Percentiles rank a stretch among this genome's conserved stretches.
These are phyloP conservation scores for Camelina hispida DNA, from an alignment of 345 rosid genomes.

Conservation along the genomic window DNA sequence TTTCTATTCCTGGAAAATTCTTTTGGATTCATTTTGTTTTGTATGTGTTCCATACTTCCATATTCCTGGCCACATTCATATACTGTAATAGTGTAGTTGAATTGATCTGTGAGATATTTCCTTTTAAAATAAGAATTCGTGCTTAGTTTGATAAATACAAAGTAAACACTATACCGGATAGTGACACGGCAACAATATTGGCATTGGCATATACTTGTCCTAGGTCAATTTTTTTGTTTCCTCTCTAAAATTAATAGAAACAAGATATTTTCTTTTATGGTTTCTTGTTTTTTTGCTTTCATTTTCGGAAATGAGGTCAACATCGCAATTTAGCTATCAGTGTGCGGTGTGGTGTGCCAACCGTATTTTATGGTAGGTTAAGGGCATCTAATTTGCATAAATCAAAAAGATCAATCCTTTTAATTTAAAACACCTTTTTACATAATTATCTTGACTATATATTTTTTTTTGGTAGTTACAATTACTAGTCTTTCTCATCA, in stretches of 20 bases:
- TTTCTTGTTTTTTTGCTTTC: too few species aligned
- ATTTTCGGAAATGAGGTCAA: neutral
- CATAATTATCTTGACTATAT: neutral
- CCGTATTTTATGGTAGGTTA: conserved; percentile 8
- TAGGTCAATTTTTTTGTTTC: neutral
- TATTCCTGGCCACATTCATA: neutral
- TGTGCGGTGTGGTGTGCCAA: neutral
- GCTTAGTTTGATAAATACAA: neutral
- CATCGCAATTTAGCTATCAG: neutral
- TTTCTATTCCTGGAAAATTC: neutral
- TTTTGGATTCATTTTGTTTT: neutral
- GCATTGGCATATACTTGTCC: neutral
- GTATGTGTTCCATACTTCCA: conserved; percentile 1
- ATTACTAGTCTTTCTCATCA: too few species aligned
- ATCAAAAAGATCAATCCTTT: neutral
- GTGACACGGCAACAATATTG: too few species aligned
- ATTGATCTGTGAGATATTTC: neutral
- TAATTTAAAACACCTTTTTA: neutral
- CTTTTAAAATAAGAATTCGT: neutral
- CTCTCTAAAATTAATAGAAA: neutral
- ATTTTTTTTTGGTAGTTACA: too few species aligned
- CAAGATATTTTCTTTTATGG: neutral
- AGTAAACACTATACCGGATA: neutral
- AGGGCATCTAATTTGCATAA: neutral
- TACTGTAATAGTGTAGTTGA: too few species aligned